Evolutionary conservation across 345 rosid species (phyloP).

Genomic region (Geranium rotundifolium): DNA sequence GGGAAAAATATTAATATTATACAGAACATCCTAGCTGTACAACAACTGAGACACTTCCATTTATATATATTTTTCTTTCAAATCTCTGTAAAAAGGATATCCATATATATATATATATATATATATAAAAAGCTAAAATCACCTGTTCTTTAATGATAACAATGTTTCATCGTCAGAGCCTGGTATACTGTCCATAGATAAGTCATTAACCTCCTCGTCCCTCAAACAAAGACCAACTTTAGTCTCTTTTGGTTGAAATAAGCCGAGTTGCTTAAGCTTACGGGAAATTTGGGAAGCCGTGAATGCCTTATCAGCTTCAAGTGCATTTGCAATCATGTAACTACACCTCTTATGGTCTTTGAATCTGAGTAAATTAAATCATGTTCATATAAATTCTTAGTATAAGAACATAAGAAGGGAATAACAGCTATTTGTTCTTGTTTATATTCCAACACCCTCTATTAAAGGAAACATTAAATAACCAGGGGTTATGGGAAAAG

Average conservation of each 20-base stretch:
- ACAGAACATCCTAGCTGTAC: background rate
- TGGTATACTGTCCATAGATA: conserved; percentile 19
- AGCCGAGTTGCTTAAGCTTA: conserved; percentile 75
- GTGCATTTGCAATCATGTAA: conserved; percentile 60
- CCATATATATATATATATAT: background rate
- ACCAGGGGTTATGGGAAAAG: no score
- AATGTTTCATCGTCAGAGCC: conserved; percentile 55
- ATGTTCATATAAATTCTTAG: conserved; percentile 2
- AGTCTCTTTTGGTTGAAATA: conserved; percentile 28
- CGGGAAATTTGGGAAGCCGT: conserved; percentile 72
- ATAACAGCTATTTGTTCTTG: background rate
- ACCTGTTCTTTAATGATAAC: conserved; percentile 56
- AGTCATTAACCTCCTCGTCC: conserved; percentile 35
- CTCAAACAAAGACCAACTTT: conserved; percentile 30
- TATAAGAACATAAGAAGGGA: background rate
- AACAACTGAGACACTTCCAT: background rate
- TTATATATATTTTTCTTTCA: background rate
- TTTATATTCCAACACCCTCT: background rate
- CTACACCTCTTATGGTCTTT: conserved; percentile 67
- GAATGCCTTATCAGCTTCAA: conserved; percentile 44
- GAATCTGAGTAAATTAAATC: conserved; percentile 36
- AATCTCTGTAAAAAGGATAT: background rate
- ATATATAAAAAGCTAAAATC: conserved; percentile 8
- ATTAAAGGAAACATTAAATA: background rate
- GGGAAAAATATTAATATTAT: background rate